Evolutionary conservation across 768 basidiomycete genomes (phyloP).

Genomic region (Nidularia pulvinata): DNA sequence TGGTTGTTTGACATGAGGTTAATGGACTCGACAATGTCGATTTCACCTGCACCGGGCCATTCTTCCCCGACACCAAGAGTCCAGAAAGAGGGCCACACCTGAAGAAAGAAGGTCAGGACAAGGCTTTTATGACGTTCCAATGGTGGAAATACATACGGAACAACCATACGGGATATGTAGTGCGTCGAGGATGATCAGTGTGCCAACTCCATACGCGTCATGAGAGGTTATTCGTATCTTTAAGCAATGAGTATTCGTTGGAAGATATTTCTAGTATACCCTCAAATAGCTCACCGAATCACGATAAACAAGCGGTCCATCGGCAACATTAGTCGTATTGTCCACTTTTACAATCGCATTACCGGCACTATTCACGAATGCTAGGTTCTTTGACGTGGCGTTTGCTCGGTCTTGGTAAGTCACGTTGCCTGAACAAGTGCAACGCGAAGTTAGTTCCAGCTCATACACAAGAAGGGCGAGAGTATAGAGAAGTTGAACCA

Average conservation of each 20-base stretch:
- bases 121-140: background rate
- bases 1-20: constrained; percentile 73
- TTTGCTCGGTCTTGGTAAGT: constrained; percentile 51
- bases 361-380: constrained; percentile 58
- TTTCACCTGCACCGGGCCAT: constrained; percentile 49
- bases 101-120: background rate
- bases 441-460: no score
- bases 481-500: no score
- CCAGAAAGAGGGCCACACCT: constrained; percentile 55
- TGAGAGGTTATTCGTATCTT: constrained; percentile 45
- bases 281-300: constrained; percentile 47
- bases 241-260: background rate
- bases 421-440: constrained; percentile 48
- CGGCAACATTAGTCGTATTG: constrained; percentile 53
- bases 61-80: constrained; percentile 33
- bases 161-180: constrained; percentile 51
- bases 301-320: constrained; percentile 18
- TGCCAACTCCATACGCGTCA: constrained; percentile 39
- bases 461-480: no score
- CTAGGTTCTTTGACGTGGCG: constrained; percentile 48
- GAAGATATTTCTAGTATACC: background rate
- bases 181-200: constrained; percentile 42
- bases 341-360: constrained; percentile 77
- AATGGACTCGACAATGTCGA: constrained; percentile 80
- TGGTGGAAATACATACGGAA: constrained; percentile 31